Evolutionary conservation across 257 asterid species (phyloP), one percentile per base, ranked within the genome.

Genomic region (Coffea canephora): DNA sequence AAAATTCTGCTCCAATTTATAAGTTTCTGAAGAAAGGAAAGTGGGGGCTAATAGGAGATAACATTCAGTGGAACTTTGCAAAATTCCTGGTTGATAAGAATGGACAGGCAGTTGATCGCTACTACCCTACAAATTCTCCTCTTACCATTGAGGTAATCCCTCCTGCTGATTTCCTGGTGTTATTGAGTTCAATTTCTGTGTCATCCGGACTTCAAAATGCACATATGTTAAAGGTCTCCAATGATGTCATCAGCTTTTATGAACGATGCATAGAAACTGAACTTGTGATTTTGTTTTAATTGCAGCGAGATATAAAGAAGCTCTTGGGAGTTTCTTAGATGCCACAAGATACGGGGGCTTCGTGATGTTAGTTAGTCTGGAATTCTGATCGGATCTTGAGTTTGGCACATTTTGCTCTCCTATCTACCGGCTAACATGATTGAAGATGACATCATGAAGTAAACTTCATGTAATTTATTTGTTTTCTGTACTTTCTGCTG

Each of bases 61-160:
- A 91, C 77, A 86, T 94, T 67, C 94, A 94, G 81, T 94, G 98
- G 97, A 94, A 94, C 67, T 94, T 94, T 15, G 91, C 97, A 0
- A 93, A 91, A 86, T 94, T 94, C 86, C 84, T 94, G 84, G 90
- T 91, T 23, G 94, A 94, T 78, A 87, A 80, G 86, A 86, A 88
- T 18, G 98, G 96, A 10, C 97, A 89, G 76, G 84, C 88, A 8
- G 93, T 88, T 50, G 91, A 90, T 81, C 97, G 98, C 41, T 91
- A 91, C 82, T 89, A 90, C 79, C 98, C 97, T 66, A 92, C 97
- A 6, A 88, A 97, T 7, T 87, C 95, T 16, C 93, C 97, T 85
- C 91, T 93, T 23, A 90, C 93, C 11, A 86, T 93, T 23, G 97
- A 93, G 92, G 97, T 86, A 90, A 75, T 82, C 2, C 13, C 50